phyloP scores from a whole-genome alignment of 306 rosid genomes.

The Vachellia collinsii region DNA sequence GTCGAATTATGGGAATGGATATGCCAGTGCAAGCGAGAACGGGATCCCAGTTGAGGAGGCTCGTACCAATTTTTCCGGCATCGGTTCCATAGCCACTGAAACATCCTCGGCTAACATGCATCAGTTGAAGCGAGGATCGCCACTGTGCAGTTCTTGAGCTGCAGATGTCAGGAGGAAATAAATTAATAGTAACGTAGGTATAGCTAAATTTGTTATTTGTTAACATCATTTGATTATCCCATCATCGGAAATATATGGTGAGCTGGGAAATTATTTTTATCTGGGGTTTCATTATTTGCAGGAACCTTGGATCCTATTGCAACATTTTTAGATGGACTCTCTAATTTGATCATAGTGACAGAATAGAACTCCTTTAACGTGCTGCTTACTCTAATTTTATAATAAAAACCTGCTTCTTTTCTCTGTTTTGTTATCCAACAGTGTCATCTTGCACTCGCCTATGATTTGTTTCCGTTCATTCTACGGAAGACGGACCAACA shows the following conservation, averaged over 20 bases:
- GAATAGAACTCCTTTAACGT: constrained; percentile 3
- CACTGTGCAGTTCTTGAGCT: constrained; percentile 28
- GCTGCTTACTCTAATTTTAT: not conserved
- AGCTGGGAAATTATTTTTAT: constrained; percentile 63
- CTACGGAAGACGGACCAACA: not conserved
- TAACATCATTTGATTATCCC: constrained; percentile 66
- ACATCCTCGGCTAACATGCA: constrained; percentile 22
- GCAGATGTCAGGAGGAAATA: constrained; percentile 46
- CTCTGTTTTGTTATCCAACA: not conserved
- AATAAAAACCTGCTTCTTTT: not conserved
- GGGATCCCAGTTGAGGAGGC: constrained; percentile 43
- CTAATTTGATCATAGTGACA: constrained; percentile 43
- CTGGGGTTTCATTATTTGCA: constrained; percentile 80
- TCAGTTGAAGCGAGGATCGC: constrained; percentile 17
- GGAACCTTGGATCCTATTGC: constrained; percentile 63
- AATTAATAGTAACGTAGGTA: constrained; percentile 39
- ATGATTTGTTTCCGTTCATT: not conserved
- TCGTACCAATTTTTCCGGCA: constrained; percentile 29
- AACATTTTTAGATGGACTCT: constrained; percentile 40
- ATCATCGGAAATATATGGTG: constrained; percentile 63
- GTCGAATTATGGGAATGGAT: constrained; percentile 54
- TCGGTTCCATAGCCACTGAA: constrained; percentile 39
- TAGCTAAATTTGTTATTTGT: constrained; percentile 34
- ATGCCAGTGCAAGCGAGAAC: constrained; percentile 27
- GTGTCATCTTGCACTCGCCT: not conserved